phyloP scores from a whole-genome alignment of 257 asterid genomes.

The Primulina tabacum region DNA sequence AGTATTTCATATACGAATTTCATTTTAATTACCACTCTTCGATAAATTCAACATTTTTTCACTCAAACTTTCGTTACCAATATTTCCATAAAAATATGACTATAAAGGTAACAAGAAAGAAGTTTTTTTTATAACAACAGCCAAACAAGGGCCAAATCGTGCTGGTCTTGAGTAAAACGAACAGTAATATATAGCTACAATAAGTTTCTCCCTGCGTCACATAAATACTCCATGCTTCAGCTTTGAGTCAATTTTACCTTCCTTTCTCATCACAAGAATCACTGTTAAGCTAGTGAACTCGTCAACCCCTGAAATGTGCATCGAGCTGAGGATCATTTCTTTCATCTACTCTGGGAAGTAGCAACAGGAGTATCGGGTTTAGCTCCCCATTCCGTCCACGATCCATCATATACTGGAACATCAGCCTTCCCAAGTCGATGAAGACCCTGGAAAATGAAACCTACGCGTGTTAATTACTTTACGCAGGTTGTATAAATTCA shows the following conservation, averaged over 20 bases:
- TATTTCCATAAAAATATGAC: no score
- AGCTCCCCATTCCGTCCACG: conserved; percentile 29
- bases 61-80: no score
- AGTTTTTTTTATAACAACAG: not conserved
- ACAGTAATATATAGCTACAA: not conserved
- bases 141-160: not conserved
- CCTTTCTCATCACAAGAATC: not conserved
- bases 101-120: no score
- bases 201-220: not conserved
- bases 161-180: not conserved
- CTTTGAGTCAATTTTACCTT: not conserved
- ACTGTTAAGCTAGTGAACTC: not conserved
- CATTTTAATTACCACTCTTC: no score
- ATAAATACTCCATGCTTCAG: not conserved
- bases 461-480: not conserved
- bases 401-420: conserved; percentile 26
- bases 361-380: conserved; percentile 18
- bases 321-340: not conserved
- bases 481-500: not conserved
- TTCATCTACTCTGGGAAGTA: conserved; percentile 11
- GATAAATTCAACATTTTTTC: no score
- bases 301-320: not conserved
- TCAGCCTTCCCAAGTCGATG: conserved; percentile 21
- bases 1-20: no score
- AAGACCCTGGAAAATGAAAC: conserved; percentile 21